Conservation (phyloP, 768 basidiomycete genomes). For the Lentinula sp. region DNA sequence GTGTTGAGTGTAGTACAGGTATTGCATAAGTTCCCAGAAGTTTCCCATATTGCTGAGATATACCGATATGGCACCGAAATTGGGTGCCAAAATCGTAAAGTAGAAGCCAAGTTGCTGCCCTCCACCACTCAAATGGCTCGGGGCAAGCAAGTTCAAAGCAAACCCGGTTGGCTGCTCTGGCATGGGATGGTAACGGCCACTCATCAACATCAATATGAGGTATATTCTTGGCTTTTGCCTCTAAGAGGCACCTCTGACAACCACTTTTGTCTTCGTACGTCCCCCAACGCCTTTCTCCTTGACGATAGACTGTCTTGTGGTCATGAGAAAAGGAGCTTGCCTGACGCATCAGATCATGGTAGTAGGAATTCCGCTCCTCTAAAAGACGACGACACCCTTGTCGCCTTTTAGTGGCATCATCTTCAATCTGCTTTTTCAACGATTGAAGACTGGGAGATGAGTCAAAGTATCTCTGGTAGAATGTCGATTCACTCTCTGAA, state of each 20-base stretch:
- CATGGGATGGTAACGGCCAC: constrained; percentile 35
- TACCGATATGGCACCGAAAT: neutral
- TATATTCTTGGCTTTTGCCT: constrained; percentile 2
- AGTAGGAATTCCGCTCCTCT: neutral
- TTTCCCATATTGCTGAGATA: constrained; percentile 8
- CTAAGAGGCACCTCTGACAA: constrained; percentile 23
- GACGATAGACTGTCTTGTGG: neutral
- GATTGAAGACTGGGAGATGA: constrained; percentile 13
- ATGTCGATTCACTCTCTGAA: constrained; percentile 10
- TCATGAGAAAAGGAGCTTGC: neutral
- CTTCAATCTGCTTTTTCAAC: constrained; percentile 22
- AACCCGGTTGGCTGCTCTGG: constrained; percentile 17
- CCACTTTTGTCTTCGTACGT: constrained; percentile 1
- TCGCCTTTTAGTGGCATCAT: constrained; percentile 9
- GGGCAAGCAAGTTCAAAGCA: constrained; percentile 40
- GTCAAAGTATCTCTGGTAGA: constrained; percentile 30
- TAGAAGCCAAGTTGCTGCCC: constrained; percentile 31
- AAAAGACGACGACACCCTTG: constrained; percentile 9
- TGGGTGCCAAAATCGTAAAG: constrained; percentile 28
- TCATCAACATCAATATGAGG: constrained; percentile 30
- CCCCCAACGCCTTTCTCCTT: neutral
- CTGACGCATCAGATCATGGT: neutral
- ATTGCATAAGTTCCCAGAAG: constrained; percentile 11
- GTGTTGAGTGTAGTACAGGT: neutral
- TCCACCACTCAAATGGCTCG: constrained; percentile 33